phyloP scores from a whole-genome alignment of 108 stramenopile species.

The Parmales sp. region DNA sequence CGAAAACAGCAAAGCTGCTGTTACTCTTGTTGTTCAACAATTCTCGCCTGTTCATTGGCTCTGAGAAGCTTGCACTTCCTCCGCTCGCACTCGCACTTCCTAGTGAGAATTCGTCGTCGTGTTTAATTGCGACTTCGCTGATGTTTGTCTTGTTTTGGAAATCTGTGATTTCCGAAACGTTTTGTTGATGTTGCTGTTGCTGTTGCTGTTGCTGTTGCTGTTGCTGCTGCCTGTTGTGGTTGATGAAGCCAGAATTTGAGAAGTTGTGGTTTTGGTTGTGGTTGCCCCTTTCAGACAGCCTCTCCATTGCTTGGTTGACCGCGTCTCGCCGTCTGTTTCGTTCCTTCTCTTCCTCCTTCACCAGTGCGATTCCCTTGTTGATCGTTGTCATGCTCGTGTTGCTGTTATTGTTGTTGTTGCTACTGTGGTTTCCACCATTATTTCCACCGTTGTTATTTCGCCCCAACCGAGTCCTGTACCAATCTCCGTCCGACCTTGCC shows the following conservation, averaged over 20 bases:
- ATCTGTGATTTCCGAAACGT: not conserved
- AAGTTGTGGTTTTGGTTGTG: no score
- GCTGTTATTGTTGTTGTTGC: not conserved
- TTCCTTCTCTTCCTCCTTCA: not conserved
- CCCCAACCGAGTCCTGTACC: not conserved
- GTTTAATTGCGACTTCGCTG: not conserved
- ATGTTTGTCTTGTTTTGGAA: not conserved
- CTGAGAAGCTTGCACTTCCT: not conserved
- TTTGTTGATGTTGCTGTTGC: not conserved
- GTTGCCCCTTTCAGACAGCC: no score
- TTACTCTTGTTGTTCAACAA: not conserved
- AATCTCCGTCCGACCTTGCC: constrained; percentile 1
- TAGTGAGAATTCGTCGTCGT: not conserved
- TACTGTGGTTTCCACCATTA: not conserved
- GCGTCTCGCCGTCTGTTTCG: not conserved
- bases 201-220: no score
- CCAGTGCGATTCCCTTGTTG: not conserved
- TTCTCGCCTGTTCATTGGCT: not conserved
- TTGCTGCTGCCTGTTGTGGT: no score
- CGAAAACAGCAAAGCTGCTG: not conserved
- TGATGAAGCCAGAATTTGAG: no score
- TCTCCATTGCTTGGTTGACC: not conserved
- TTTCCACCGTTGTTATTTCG: not conserved
- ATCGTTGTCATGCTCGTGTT: not conserved
- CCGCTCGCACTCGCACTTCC: not conserved